Base-by-base conservation (phyloP, 352 stramenopile genomes). In the Globisporangium uncinulatum region DNA sequence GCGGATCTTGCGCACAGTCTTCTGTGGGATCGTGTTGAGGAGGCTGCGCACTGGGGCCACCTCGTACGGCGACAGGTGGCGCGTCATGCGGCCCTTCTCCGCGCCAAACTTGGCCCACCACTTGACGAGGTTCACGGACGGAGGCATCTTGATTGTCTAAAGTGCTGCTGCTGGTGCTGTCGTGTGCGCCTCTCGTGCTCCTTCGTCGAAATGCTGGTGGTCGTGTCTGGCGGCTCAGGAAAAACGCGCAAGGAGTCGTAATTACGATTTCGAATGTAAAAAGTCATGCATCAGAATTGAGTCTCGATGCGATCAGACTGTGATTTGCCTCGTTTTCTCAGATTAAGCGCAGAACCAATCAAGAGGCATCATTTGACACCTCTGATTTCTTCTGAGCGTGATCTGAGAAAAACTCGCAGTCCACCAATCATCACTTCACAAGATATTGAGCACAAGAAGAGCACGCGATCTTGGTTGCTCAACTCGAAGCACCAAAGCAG, bases 1-100 rank as follows among this genome's bases (percentile, higher is more conserved):
- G 61, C 80, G 74, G 57, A 92, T 74, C 73, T 92, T 92, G 68
- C 79, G 79, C 29, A 90, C 47, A 6, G 79, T 85, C 77, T 92
- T 92, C 66, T 74, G 68, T 36, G 83, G 83, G 47, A 88, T 74
- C 46, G 83, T 79, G 57, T 71, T 71, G 61, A 92, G 85, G 15
- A 92, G 66, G 64, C 70, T 81, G 62, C 74, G 73, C 41, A 92
- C 68, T 5, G 79, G 78, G 67, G 85, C 65, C 50, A 84, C 29
- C 63, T 89, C 78, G 57, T 86, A 79, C 39, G 83, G 83, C 51
- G 79, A 90, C 54, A 92, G 60, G 61, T 86, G 74, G 66, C 83
- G 83, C 61, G 73, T 77, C 43, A 86, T 65, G 59, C 79, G 79
- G 54, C 79, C 79, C 48, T 74, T 67, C 66, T 89, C 78, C 15